A percentile compares a stretch with the other conserved stretches of the same genome.
Conservation (phyloP, 805 yeast genomes). For the Barnettozyma wickerhamii region DNA sequence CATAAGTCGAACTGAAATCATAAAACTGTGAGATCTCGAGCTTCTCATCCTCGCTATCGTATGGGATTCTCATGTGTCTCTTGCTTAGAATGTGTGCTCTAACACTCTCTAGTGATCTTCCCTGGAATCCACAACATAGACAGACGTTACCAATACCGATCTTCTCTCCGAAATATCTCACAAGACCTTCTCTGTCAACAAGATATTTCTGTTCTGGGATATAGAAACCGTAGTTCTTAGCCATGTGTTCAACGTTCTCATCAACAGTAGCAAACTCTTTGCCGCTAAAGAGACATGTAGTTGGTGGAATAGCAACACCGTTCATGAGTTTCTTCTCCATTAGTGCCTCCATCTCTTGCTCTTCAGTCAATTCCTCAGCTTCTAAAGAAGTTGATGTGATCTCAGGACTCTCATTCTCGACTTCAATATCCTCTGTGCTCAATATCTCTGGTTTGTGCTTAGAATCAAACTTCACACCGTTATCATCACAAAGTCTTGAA, state of each 20-base stretch:
- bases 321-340: constrained; percentile 35
- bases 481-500: constrained; percentile 10
- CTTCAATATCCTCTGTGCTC: constrained; percentile 3
- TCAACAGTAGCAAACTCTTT: constrained; percentile 43
- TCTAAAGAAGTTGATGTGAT: constrained; percentile 10
- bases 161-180: constrained; percentile 81
- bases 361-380: constrained; percentile 32
- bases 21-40: constrained; percentile 88
- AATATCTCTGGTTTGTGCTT: not conserved
- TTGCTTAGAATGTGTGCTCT: constrained; percentile 89
- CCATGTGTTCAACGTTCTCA: constrained; percentile 69
- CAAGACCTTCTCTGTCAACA: constrained; percentile 65
- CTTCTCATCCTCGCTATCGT: constrained; percentile 78
- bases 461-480: constrained; percentile 4
- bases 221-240: constrained; percentile 72
- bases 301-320: constrained; percentile 43
- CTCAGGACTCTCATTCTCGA: constrained; percentile 4
- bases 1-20: constrained; percentile 77
- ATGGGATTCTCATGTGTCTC: constrained; percentile 86
- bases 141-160: constrained; percentile 91
- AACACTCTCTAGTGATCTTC: constrained; percentile 76
- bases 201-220: constrained; percentile 81
- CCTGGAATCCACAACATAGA: constrained; percentile 79
- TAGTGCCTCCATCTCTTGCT: constrained; percentile 33
- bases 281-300: constrained; percentile 51